Evolutionary conservation across 805 yeast species (phyloP).

Genomic region (Candida methanosorbosa): DNA sequence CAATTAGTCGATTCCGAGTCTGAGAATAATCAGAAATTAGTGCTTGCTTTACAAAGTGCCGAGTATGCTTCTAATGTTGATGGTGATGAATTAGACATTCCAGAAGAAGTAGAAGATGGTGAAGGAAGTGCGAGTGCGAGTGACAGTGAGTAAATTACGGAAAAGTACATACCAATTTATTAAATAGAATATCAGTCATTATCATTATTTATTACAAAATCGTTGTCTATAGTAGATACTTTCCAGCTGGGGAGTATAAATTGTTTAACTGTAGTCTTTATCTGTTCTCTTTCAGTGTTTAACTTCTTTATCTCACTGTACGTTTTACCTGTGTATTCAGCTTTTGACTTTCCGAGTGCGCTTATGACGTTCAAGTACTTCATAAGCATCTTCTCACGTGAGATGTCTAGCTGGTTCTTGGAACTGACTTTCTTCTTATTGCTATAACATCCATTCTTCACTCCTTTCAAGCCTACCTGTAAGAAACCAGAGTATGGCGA

Average conservation of each 20-base stretch:
- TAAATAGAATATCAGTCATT: no score
- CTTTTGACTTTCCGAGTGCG: no score
- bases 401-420: constrained; percentile 24
- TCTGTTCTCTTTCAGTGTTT: no score
- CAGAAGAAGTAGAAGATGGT: constrained; percentile 27
- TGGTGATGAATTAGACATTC: constrained; percentile 24
- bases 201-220: no score
- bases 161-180: no score
- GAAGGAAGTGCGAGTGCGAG: constrained; percentile 14
- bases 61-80: constrained; percentile 52
- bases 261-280: no score
- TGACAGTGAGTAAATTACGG: constrained; percentile 2
- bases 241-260: no score
- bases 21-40: constrained; percentile 46
- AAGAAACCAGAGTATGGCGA: constrained; percentile 10
- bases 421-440: constrained; percentile 35
- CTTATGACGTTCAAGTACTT: no score
- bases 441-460: constrained; percentile 46
- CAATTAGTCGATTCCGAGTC: constrained; percentile 41
- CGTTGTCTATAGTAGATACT: no score
- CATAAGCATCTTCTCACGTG: constrained; percentile 9
- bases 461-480: constrained; percentile 47
- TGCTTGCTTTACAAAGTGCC: constrained; percentile 67
- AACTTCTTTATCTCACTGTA: no score
- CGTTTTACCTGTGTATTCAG: no score